These are phyloP conservation scores for Trichoderma sp. DNA, from an alignment of 2,329 filamentous ascomycete genomes.

Conservation along the genomic window DNA sequence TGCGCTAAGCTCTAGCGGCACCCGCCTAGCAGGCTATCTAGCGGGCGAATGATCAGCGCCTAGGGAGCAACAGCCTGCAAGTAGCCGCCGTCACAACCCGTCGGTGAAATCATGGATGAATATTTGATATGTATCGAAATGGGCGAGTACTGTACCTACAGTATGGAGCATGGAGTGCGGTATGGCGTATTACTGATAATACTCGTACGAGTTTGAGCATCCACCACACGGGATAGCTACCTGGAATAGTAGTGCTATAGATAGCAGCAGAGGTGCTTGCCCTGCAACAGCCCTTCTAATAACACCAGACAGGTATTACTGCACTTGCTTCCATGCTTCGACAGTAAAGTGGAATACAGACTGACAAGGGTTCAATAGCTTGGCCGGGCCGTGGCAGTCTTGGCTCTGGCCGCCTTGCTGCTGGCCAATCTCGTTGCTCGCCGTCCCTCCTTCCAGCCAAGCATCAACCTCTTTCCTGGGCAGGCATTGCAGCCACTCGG, in stretches of 20 bases:
- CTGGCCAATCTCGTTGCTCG: slow-evolving; percentile 14
- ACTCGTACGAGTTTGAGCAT: not conserved
- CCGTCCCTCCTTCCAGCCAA: slow-evolving; percentile 11
- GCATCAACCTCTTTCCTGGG: not conserved
- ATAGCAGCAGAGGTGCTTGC: not conserved
- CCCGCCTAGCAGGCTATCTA: slow-evolving; percentile 17
- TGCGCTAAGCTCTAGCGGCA: slow-evolving; percentile 17
- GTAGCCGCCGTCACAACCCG: slow-evolving; percentile 33
- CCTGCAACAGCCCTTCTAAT: not conserved
- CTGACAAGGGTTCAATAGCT: slow-evolving; percentile 19
- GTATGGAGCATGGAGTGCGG: not conserved
- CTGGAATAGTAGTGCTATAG: slow-evolving; percentile 3
- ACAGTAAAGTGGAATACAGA: not conserved
- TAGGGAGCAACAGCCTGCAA: slow-evolving; percentile 29
- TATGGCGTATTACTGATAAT: not conserved
- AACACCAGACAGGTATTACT: not conserved
- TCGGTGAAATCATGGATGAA: slow-evolving; percentile 31
- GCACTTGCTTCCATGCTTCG: not conserved
- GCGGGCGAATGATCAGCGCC: slow-evolving; percentile 31
- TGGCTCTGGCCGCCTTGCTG: not conserved
- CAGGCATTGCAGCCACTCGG: slow-evolving; percentile 1
- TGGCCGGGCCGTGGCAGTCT: slow-evolving; percentile 11
- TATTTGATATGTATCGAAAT: not conserved
- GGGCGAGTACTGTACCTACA: not conserved
- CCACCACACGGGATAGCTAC: not conserved